A percentile compares a stretch with the other conserved stretches of the same genome.
Evolutionary conservation across 441 rosid genomes (phyloP).

Genomic region (Gossypium davidsonii): DNA sequence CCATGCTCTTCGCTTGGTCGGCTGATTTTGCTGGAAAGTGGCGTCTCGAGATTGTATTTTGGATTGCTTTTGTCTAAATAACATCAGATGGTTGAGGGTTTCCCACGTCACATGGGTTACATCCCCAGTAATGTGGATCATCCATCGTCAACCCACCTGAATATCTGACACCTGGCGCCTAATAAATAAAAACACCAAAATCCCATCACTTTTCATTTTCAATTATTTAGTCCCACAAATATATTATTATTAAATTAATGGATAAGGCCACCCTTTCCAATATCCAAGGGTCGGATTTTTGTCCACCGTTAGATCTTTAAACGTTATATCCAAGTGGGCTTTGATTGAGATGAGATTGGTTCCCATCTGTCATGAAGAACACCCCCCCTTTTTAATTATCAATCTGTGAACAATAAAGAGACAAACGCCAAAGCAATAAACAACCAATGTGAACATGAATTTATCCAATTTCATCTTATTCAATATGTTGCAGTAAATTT

Average conservation of each 20-base stretch:
- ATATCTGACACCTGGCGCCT: neutral
- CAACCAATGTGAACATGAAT: neutral
- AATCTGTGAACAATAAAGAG: neutral
- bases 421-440: neutral
- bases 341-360: neutral
- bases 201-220: neutral
- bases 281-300: conserved; percentile 19
- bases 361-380: conserved; percentile 3
- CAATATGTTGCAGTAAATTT: neutral
- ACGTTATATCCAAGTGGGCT: neutral
- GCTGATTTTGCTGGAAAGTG: neutral
- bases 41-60: neutral
- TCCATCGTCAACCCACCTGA: neutral
- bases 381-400: neutral
- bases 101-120: neutral
- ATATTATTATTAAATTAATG: too few species aligned
- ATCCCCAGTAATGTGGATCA: neutral
- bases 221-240: neutral
- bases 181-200: neutral
- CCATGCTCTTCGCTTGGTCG: neutral
- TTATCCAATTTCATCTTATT: neutral
- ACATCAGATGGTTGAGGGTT: neutral
- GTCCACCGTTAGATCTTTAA: conserved; percentile 13
- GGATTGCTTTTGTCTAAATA: neutral
- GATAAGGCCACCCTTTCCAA: conserved; percentile 14